phyloP scores from a whole-genome alignment of 805 yeast genomes.

The Lachancea cidri region DNA sequence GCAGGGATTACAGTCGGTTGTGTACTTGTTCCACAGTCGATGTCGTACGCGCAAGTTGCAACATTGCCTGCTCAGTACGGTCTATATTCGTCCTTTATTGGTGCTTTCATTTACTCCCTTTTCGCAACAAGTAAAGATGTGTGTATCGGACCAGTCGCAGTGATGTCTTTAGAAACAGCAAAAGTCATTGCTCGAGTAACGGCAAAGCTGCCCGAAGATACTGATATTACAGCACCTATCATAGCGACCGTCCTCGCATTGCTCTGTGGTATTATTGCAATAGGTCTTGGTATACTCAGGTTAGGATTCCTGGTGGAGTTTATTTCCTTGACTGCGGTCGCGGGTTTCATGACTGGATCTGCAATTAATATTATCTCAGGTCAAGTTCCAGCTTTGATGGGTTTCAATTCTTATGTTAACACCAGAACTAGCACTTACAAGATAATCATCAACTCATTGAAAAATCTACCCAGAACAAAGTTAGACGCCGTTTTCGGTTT shows the following conservation, averaged over 20 bases:
- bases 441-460: slow-evolving; percentile 66
- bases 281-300: slow-evolving; percentile 76
- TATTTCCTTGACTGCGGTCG: slow-evolving; percentile 85
- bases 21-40: slow-evolving; percentile 89
- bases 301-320: slow-evolving; percentile 85
- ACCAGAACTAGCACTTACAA: slow-evolving; percentile 66
- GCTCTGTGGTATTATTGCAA: slow-evolving; percentile 79
- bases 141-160: slow-evolving; percentile 95
- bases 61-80: slow-evolving; percentile 80
- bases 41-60: slow-evolving; percentile 92
- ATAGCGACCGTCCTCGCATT: slow-evolving; percentile 79
- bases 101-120: slow-evolving; percentile 81
- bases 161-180: slow-evolving; percentile 83
- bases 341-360: slow-evolving; percentile 94
- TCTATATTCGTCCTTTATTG: slow-evolving; percentile 85
- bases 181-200: slow-evolving; percentile 67
- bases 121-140: slow-evolving; percentile 96
- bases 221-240: slow-evolving; percentile 48
- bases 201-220: slow-evolving; percentile 38
- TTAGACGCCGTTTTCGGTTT: slow-evolving; percentile 89
- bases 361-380: slow-evolving; percentile 79
- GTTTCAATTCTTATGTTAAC: slow-evolving; percentile 59
- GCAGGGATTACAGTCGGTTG: slow-evolving; percentile 94
- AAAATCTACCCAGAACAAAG: slow-evolving; percentile 62
- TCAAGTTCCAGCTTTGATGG: slow-evolving; percentile 84